Conservation (phyloP, 2,329 filamentous ascomycete species). For the Zymoseptoria ardabiliae region DNA sequence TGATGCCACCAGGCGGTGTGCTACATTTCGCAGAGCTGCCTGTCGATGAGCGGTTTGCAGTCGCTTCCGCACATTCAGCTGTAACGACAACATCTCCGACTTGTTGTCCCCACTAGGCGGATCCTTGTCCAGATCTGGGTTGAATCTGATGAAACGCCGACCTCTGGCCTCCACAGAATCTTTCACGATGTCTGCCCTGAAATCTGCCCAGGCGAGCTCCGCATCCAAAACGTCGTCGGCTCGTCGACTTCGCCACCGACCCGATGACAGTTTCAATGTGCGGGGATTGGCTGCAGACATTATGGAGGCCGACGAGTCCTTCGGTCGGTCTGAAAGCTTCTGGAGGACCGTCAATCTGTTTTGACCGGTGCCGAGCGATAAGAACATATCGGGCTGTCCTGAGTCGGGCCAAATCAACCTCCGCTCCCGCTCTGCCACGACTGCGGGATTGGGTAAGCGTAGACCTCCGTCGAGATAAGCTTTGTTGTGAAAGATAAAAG, state of each 20-base stretch:
- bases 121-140: conserved; percentile 27
- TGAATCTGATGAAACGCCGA: conserved; percentile 30
- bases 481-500: conserved; percentile 41
- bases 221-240: conserved; percentile 31
- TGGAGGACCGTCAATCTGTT: conserved; percentile 25
- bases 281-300: conserved; percentile 1
- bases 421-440: conserved; percentile 43
- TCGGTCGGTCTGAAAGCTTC: conserved; percentile 22
- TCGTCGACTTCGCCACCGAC: conserved; percentile 19
- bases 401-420: conserved; percentile 30
- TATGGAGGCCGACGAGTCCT: conserved; percentile 5
- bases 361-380: conserved; percentile 30
- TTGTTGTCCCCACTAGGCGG: conserved; percentile 32
- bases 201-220: conserved; percentile 30
- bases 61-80: conserved; percentile 27
- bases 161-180: conserved; percentile 20
- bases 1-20: conserved; percentile 31
- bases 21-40: conserved; percentile 26
- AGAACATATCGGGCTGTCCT: conserved; percentile 29
- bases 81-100: conserved; percentile 26
- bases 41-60: conserved; percentile 24
- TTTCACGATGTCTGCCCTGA: conserved; percentile 24
- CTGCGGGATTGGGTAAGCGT: conserved; percentile 45
- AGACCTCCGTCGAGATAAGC: conserved; percentile 47
- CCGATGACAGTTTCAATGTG: conserved; percentile 10